Evolutionary conservation across 140 eudicot genomes (phyloP), one percentile per base, ranked within the genome.

Genomic region (Flaveria floridana): DNA sequence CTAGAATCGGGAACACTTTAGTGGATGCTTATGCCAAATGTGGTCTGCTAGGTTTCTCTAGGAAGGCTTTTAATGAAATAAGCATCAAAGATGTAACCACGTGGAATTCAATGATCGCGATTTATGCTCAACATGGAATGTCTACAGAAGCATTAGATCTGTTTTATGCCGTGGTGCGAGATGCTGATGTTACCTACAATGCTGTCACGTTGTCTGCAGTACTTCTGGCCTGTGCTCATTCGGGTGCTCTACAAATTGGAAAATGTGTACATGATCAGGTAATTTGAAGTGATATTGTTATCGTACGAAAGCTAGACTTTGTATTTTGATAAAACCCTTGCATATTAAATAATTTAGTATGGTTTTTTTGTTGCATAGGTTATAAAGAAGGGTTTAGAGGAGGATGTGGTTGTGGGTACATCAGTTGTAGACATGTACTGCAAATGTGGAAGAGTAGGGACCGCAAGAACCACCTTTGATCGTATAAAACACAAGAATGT

Each of bases 371-470:
- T 42, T 73, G 26, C 50, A 48, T 80, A 92, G 97, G 94, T 91
- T 46, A 84, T 90, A 73, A 90, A 80, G 89, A 86, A 88, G 97
- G 82, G 84, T 69, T 61, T 94, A 66, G 95, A 94, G 69, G 84
- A 79, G 37, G 86, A 87, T 76, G 90, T 90, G 12, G 73, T 78
- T 57, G 85, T 94, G 68, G 97, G 99, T 12, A 94, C 99, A 46
- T 94, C 99, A 21, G 53, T 90, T 16, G 82, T 94, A 15, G 97
- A 94, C 89, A 90, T 94, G 99, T 94, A 94, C 76, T 88, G 97
- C 87, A 94, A 88, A 73, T 88, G 96, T 63, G 99, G 99, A 42
- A 84, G 86, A 82, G 89, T 88, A 26, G 19, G 15, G 37, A 76
- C 83, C 37, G 99, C 99, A 48, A 88, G 89, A 84, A 85, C 68